Base-by-base conservation (phyloP, 805 yeast genomes). In the Wickerhamiella occidentalis region DNA sequence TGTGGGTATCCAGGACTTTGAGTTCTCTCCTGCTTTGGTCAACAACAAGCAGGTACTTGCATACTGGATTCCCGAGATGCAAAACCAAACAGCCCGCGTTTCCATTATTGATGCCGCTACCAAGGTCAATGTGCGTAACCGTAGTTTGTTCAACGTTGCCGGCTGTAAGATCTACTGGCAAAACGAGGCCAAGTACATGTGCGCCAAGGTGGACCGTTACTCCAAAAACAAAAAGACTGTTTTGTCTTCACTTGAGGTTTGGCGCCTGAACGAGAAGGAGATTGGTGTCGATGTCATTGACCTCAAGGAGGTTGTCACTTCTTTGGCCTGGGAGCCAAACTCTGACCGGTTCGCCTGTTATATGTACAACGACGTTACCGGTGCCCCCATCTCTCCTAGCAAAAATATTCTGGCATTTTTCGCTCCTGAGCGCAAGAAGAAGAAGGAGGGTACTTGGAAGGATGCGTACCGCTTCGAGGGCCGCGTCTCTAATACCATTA, bases 191-290 rank as follows among this genome's bases (percentile, higher is more conserved):
- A 80, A 79, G 59, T 82, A 72, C 65, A 70, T 92, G 64, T 85
- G 96, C 71, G 94, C 88, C 63, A 86, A 85, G 71, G 96, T 92
- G 58, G 96, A 88, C 67, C 85, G 97, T 70, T 95, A 87, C 69
- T 85, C 96, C 51, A 92, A 92, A 69, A 82, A 96, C 45, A 85
- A 82, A 67, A 92, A 94, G 77, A 85, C 95, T 18, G 67, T 81
- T 48, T 87, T 86, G 75, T 80, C 96, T 51, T 86, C 86, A 64
- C 75, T 92, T 66, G 97, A 92, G 69, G 82, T 92, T 63, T 85
- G 90, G 76, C 82, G 85, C 61, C 68, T 87, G 51, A 73, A 74
- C 52, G 98, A 90, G 68, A 85, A 79, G 68, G 94, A 84, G 61
- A 78, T 90, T 58, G 97, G 98, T 28, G 95, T 88, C 53, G 96